A percentile compares a stretch with the other conserved stretches of the same genome.
phyloP scores from a whole-genome alignment of 169 alveolate genomes.

The Cyclospora cayetanensis region DNA sequence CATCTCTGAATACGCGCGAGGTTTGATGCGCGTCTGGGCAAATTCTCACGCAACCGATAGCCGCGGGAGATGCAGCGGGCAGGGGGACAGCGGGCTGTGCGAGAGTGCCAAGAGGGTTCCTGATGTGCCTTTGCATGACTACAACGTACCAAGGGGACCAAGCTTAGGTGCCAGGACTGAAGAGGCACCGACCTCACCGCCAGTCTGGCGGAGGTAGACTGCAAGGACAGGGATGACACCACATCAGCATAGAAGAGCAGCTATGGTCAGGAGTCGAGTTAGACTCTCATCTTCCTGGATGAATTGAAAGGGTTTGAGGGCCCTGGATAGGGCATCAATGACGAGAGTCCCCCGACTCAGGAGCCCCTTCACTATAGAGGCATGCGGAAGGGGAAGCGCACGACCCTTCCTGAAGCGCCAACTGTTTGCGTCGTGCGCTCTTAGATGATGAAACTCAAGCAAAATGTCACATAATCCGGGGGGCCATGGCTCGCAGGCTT shows the following conservation, averaged over 20 bases:
- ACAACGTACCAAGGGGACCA: slow-evolving; percentile 96
- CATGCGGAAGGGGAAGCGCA: neutral
- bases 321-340: too few relatives aligned
- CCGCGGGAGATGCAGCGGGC: too few relatives aligned
- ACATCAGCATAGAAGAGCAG: neutral
- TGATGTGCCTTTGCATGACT: slow-evolving; percentile 74
- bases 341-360: too few relatives aligned
- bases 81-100: too few relatives aligned
- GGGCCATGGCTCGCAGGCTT: neutral
- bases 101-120: too few relatives aligned
- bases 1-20: too few relatives aligned
- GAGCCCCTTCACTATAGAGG: neutral
- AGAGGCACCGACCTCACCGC: slow-evolving; percentile 98
- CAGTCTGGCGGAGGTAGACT: slow-evolving; percentile 95
- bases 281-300: too few relatives aligned
- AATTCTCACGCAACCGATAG: too few relatives aligned
- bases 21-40: neutral
- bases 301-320: too few relatives aligned
- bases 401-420: neutral
- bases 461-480: neutral
- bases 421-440: neutral
- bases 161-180: slow-evolving; percentile 98
- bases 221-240: too few relatives aligned
- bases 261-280: too few relatives aligned
- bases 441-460: neutral